These are phyloP conservation scores for Paxillus involutus DNA, from an alignment of 768 basidiomycete genomes.

Conservation along the genomic window DNA sequence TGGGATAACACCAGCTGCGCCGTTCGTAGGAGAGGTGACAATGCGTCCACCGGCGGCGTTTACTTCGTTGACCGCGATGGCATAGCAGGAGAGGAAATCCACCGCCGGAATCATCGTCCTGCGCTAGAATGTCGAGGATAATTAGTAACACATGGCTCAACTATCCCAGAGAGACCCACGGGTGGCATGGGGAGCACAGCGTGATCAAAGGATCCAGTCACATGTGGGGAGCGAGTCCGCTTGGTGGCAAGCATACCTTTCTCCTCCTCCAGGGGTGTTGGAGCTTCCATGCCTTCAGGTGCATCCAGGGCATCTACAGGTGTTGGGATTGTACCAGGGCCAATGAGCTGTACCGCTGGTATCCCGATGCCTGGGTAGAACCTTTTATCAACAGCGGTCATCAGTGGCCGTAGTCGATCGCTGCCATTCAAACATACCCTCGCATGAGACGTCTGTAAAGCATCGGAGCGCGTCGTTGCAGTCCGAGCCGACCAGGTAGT, in stretches of 20 bases:
- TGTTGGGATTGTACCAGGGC: constrained; percentile 17
- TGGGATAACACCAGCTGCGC: constrained; percentile 92
- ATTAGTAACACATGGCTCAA: constrained; percentile 2
- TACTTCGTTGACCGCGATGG: constrained; percentile 93
- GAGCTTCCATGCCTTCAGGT: constrained; percentile 10
- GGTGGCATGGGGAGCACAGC: constrained; percentile 79
- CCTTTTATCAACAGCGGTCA: constrained; percentile 33
- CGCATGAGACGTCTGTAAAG: constrained; percentile 90
- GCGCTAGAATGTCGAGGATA: constrained; percentile 42
- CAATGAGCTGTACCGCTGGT: constrained; percentile 37
- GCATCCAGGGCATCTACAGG: constrained; percentile 23
- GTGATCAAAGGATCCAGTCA: constrained; percentile 80
- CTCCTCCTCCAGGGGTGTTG: not conserved
- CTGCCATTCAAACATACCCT: constrained; percentile 47
- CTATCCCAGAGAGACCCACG: constrained; percentile 41
- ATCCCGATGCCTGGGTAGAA: constrained; percentile 52
- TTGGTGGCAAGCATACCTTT: constrained; percentile 1
- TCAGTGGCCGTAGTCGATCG: not conserved
- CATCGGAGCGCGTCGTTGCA: constrained; percentile 83
- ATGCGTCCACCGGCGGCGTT: constrained; percentile 92
- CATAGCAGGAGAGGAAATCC: constrained; percentile 92
- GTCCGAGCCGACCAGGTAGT: constrained; percentile 82
- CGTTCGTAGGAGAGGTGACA: constrained; percentile 93
- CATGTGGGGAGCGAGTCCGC: constrained; percentile 36
- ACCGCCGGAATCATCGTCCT: constrained; percentile 89